Evolutionary conservation across 2,329 filamentous ascomycete species (phyloP).

Genomic region (Aureobasidium subglaciale): DNA sequence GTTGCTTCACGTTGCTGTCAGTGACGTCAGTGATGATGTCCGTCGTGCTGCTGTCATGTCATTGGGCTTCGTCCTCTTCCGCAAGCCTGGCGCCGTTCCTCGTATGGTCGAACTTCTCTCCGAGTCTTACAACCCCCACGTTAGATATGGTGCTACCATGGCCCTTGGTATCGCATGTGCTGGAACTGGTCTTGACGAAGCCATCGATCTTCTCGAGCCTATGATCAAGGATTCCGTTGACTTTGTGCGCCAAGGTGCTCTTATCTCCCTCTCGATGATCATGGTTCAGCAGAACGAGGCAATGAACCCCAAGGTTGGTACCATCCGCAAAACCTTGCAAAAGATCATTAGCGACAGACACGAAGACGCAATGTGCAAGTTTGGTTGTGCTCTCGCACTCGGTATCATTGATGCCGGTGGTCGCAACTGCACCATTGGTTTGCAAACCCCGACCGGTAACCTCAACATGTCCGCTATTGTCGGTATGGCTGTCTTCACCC

Average conservation of each 20-base stretch:
- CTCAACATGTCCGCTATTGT: constrained; percentile 98
- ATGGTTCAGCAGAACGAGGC: constrained; percentile 98
- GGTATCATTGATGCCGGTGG: constrained; percentile 98
- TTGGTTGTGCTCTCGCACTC: constrained; percentile 85
- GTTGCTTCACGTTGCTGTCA: constrained; percentile 90
- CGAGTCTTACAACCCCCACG: constrained; percentile 98
- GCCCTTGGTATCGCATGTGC: constrained; percentile 96
- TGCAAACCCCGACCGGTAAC: constrained; percentile 96
- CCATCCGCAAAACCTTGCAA: constrained; percentile 85
- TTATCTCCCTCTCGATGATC: constrained; percentile 95
- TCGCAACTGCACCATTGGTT: constrained; percentile 94
- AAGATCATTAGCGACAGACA: constrained; percentile 93
- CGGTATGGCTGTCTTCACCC: constrained; percentile 95
- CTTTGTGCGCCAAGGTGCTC: constrained; percentile 92
- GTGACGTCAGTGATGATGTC: constrained; percentile 96
- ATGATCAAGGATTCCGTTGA: constrained; percentile 99
- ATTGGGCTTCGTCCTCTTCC: constrained; percentile 95
- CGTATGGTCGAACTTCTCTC: constrained; percentile 98
- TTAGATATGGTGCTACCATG: constrained; percentile 96
- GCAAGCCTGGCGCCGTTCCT: constrained; percentile 92
- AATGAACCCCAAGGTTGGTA: constrained; percentile 93
- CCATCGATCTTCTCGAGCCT: constrained; percentile 90
- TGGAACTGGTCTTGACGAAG: constrained; percentile 90
- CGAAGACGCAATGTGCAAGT: constrained; percentile 99
- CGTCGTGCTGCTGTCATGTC: constrained; percentile 95